A percentile compares a stretch with the other conserved stretches of the same genome.
These are phyloP conservation scores for Scleroderma citrinum DNA, from an alignment of 768 basidiomycete species.

Conservation along the genomic window DNA sequence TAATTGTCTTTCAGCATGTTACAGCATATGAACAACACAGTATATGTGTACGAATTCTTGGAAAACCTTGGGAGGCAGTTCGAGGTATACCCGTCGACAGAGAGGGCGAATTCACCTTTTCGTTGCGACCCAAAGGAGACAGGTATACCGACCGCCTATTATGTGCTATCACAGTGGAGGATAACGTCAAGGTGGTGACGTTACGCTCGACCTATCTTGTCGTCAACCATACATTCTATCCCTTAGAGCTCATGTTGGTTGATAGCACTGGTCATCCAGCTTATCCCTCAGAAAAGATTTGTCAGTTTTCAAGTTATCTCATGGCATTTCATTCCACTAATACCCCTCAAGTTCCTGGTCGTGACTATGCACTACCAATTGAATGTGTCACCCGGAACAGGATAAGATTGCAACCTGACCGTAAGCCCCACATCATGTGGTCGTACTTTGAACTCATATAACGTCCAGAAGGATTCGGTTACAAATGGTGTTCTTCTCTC, in stretches of 20 bases:
- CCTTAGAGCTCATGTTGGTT: slow-evolving; percentile 85
- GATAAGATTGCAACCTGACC: slow-evolving; percentile 86
- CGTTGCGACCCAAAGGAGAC: slow-evolving; percentile 72
- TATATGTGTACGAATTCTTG: slow-evolving; percentile 78
- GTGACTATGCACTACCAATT: slow-evolving; percentile 85
- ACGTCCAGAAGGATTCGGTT: slow-evolving; percentile 84
- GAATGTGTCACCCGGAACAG: slow-evolving; percentile 80
- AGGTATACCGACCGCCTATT: slow-evolving; percentile 76
- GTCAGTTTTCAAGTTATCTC: slow-evolving; percentile 26
- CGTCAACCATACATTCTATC: slow-evolving; percentile 87
- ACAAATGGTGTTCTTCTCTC: slow-evolving; percentile 85
- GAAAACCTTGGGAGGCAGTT: slow-evolving; percentile 85
- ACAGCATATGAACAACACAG: slow-evolving; percentile 67
- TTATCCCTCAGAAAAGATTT: slow-evolving; percentile 78
- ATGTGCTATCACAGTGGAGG: slow-evolving; percentile 84
- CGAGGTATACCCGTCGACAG: slow-evolving; percentile 86
- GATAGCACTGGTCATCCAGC: slow-evolving; percentile 80
- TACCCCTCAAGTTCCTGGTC: slow-evolving; percentile 58
- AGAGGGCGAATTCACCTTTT: slow-evolving; percentile 88
- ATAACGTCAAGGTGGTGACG: slow-evolving; percentile 92
- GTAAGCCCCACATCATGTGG: slow-evolving; percentile 41
- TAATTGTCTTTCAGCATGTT: slow-evolving; percentile 30
- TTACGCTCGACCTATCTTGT: slow-evolving; percentile 89
- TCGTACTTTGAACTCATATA: slow-evolving; percentile 2
- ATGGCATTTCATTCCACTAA: not conserved